A percentile compares a stretch with the other conserved stretches of the same genome.
phyloP scores from a whole-genome alignment of 1,284 basidiomycete genomes.

The Rhizopogon hawkerae region DNA sequence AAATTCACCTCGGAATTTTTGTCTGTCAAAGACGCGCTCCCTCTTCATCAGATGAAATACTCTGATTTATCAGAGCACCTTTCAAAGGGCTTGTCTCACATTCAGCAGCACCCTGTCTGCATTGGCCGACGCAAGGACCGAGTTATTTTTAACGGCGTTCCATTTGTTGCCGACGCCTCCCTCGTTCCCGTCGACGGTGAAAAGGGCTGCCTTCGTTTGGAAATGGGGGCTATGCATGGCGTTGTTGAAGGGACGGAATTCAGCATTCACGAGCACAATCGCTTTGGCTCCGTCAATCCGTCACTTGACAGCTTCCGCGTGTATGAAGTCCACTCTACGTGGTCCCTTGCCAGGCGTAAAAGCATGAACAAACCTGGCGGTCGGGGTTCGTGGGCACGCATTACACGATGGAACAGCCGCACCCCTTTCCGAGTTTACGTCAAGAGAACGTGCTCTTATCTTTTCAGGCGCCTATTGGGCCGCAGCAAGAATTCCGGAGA shows the following conservation, averaged over 20 bases:
- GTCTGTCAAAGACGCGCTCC: conserved; percentile 33
- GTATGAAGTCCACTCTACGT: conserved; percentile 46
- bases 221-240: conserved; percentile 51
- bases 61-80: conserved; percentile 40
- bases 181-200: conserved; percentile 38
- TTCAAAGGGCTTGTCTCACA: conserved; percentile 20
- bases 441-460: conserved; percentile 30
- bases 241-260: conserved; percentile 53
- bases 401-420: conserved; percentile 47
- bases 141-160: conserved; percentile 46
- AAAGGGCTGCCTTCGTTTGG: conserved; percentile 37
- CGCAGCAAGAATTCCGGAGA: conserved; percentile 17
- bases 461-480: conserved; percentile 32
- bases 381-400: conserved; percentile 45
- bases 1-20: conserved; percentile 49
- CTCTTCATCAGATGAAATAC: conserved; percentile 47
- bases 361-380: conserved; percentile 26
- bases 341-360: conserved; percentile 43
- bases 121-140: conserved; percentile 41
- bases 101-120: conserved; percentile 42
- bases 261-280: conserved; percentile 51
- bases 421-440: conserved; percentile 40
- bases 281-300: conserved; percentile 46
- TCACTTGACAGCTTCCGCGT: conserved; percentile 41
- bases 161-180: conserved; percentile 41